Percentiles rank a stretch among this genome's conserved stretches.
These are phyloP conservation scores for Starmerella etchellsii DNA, from an alignment of 805 yeast species.

Conservation along the genomic window DNA sequence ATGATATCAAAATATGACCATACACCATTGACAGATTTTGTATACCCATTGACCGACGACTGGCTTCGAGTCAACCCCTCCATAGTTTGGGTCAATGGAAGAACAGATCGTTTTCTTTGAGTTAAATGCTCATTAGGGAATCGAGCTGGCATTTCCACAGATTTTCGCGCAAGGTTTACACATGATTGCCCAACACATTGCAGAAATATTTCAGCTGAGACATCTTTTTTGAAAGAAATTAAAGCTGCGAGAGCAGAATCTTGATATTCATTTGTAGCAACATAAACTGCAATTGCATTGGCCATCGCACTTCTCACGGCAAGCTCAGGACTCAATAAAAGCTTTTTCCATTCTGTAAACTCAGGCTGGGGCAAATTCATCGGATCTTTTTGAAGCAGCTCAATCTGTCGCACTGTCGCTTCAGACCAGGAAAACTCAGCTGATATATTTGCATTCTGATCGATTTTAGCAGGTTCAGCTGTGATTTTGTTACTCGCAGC, in stretches of 20 bases:
- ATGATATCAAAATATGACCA: slow-evolving; percentile 12
- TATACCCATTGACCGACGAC: too few relatives aligned
- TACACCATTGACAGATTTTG: background rate
- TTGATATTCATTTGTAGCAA: slow-evolving; percentile 8
- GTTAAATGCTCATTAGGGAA: slow-evolving; percentile 4
- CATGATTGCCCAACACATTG: slow-evolving; percentile 4
- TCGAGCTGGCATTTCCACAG: background rate
- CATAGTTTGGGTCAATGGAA: slow-evolving; percentile 1
- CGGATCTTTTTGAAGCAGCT: background rate
- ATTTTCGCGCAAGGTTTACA: slow-evolving; percentile 2
- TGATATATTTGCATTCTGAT: background rate
- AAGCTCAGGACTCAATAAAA: slow-evolving; percentile 2
- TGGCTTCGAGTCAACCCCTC: too few relatives aligned
- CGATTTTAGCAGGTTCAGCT: background rate
- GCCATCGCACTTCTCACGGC: slow-evolving; percentile 8
- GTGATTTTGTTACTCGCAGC: background rate
- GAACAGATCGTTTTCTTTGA: slow-evolving; percentile 1
- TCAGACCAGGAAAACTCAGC: too few relatives aligned
- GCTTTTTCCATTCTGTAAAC: slow-evolving; percentile 1
- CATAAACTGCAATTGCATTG: slow-evolving; percentile 5
- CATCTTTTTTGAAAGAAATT: background rate
- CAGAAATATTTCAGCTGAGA: slow-evolving; percentile 8
- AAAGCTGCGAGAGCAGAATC: slow-evolving; percentile 6
- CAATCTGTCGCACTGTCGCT: background rate
- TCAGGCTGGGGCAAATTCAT: background rate